These are phyloP conservation scores for Orobanche coerulescens DNA, from an alignment of 257 asterid species.

Conservation along the genomic window DNA sequence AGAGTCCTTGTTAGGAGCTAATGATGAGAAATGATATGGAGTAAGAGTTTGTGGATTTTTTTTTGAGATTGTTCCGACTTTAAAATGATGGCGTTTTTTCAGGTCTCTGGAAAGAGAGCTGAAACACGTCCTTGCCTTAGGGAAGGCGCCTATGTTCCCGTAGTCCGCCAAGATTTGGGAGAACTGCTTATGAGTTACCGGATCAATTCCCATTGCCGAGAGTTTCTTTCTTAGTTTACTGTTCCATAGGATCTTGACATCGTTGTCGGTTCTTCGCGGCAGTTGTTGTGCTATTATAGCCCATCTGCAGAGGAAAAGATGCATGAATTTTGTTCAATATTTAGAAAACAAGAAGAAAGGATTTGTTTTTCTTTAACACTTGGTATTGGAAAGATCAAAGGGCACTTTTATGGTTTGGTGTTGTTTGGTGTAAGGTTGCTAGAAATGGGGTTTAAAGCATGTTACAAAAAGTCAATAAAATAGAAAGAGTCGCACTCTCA, in stretches of 20 bases:
- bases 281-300: conserved; percentile 72
- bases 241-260: conserved; percentile 73
- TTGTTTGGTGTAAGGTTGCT: not conserved
- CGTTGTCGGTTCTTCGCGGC: conserved; percentile 63
- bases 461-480: not conserved
- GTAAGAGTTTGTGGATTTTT: conserved; percentile 12
- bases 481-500: too few species aligned
- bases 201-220: too few species aligned
- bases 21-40: not conserved
- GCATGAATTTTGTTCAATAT: not conserved
- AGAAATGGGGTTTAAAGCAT: not conserved
- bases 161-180: conserved; percentile 79
- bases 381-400: too few species aligned
- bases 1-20: not conserved
- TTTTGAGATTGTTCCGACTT: conserved; percentile 19
- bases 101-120: conserved; percentile 38
- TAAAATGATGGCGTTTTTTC: conserved; percentile 26
- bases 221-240: conserved; percentile 71
- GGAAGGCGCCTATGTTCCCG: conserved; percentile 71
- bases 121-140: conserved; percentile 37
- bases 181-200: conserved; percentile 79
- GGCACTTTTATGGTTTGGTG: too few species aligned
- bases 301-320: conserved; percentile 46
- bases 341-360: too few species aligned
- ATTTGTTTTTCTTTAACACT: too few species aligned